A percentile compares a stretch with the other conserved stretches of the same genome.
Conservation (phyloP, 306 rosid species). For the Acacia confusa region DNA sequence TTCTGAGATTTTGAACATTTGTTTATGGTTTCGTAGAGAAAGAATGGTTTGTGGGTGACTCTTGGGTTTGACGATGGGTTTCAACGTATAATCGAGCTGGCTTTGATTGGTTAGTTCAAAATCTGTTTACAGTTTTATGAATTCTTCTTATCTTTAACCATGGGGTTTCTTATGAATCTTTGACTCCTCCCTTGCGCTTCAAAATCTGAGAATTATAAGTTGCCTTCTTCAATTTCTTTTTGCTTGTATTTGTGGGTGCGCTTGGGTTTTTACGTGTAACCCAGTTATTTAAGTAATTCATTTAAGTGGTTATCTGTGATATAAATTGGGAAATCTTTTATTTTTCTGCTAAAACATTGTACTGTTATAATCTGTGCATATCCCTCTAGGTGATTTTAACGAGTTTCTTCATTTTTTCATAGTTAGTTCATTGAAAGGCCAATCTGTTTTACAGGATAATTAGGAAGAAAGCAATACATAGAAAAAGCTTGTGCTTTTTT, state of each 20-base stretch:
- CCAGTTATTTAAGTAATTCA: neutral
- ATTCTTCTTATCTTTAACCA: neutral
- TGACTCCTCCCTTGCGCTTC: neutral
- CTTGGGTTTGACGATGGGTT: neutral
- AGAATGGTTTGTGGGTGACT: neutral
- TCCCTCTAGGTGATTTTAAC: neutral
- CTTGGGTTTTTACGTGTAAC: neutral
- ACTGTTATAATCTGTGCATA: neutral
- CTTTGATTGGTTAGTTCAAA: slow-evolving; percentile 30
- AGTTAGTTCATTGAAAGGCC: slow-evolving; percentile 1
- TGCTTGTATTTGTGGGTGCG: neutral
- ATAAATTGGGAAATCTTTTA: neutral
- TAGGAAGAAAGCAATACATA: neutral
- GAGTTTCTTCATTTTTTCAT: neutral
- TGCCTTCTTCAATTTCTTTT: neutral
- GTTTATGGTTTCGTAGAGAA: neutral
- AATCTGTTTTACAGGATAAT: neutral
- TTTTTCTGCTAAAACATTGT: neutral
- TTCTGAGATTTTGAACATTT: neutral
- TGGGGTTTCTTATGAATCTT: slow-evolving; percentile 24
- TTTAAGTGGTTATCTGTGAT: slow-evolving; percentile 1
- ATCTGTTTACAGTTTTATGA: neutral
- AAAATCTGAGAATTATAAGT: neutral
- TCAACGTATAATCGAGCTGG: slow-evolving; percentile 24
- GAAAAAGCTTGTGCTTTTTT: neutral